Conservation (phyloP, 2,329 filamentous ascomycete genomes). For the Orbilia blumenaviensis region DNA sequence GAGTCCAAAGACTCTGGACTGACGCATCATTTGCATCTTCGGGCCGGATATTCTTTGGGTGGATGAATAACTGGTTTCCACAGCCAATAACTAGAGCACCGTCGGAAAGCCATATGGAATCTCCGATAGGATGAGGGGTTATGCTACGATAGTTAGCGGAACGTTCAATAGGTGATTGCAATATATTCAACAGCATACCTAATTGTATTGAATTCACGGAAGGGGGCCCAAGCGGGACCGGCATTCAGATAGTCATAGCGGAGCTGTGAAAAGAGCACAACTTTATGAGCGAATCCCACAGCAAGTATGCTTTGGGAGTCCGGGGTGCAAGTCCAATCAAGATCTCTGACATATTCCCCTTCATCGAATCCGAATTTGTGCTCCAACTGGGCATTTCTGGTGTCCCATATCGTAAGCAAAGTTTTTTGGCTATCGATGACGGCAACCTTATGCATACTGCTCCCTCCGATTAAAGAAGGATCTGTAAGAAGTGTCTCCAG, state of each 20-base stretch:
- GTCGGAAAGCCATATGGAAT: constrained; percentile 88
- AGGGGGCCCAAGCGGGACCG: constrained; percentile 85
- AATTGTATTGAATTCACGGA: constrained; percentile 81
- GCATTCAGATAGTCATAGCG: constrained; percentile 91
- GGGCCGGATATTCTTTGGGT: constrained; percentile 76
- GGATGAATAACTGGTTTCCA: constrained; percentile 89
- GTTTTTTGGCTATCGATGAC: constrained; percentile 78
- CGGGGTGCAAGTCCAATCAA: constrained; percentile 93
- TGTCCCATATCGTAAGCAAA: constrained; percentile 89
- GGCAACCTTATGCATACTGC: constrained; percentile 85
- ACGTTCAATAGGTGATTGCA: background rate
- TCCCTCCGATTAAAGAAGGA: constrained; percentile 82
- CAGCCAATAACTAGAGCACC: constrained; percentile 87
- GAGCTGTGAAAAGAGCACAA: constrained; percentile 83
- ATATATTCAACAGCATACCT: constrained; percentile 62
- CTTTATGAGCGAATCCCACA: constrained; percentile 88
- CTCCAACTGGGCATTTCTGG: constrained; percentile 80
- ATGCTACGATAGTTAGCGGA: constrained; percentile 60
- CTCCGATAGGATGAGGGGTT: constrained; percentile 88
- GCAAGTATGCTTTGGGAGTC: constrained; percentile 88
- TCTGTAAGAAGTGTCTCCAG: constrained; percentile 79
- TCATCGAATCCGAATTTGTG: constrained; percentile 72
- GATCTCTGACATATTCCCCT: constrained; percentile 79
- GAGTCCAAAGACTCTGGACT: constrained; percentile 63
- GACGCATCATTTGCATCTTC: constrained; percentile 54